A percentile compares a stretch with the other conserved stretches of the same genome.
Conservation (phyloP, 2,329 filamentous ascomycete species). For the Pestalotiopsis sp. region DNA sequence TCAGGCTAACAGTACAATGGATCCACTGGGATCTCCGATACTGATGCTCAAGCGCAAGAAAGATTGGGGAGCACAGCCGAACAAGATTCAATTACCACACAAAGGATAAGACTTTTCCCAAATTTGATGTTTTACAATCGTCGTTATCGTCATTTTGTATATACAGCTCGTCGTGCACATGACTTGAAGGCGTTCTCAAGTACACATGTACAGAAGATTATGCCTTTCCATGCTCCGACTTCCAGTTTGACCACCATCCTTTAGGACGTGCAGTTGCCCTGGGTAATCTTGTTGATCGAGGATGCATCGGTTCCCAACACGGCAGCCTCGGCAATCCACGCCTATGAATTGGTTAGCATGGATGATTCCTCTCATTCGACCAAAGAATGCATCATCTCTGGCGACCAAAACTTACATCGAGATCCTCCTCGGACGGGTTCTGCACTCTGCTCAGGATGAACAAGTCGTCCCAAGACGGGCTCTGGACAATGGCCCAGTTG, state of each 20-base stretch:
- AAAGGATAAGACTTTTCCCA: neutral
- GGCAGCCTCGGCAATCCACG: slow-evolving; percentile 10
- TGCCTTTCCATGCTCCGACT: no score
- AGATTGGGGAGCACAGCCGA: no score
- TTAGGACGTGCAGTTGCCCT: slow-evolving; percentile 9
- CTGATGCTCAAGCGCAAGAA: no score
- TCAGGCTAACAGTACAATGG: neutral
- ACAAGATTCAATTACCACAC: no score
- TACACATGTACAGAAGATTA: neutral
- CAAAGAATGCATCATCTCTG: neutral
- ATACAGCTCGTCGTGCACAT: neutral
- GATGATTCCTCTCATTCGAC: neutral
- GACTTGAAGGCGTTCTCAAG: neutral
- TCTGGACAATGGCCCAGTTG: slow-evolving; percentile 23
- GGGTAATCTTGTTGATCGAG: slow-evolving; percentile 6
- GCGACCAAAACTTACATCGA: slow-evolving; percentile 18
- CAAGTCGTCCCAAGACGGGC: slow-evolving; percentile 18
- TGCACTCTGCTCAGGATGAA: slow-evolving; percentile 23
- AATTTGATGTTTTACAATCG: neutral
- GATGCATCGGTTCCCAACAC: slow-evolving; percentile 3
- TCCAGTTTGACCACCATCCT: no score
- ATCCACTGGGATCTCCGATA: neutral
- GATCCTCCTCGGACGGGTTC: slow-evolving; percentile 16
- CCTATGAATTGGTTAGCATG: neutral
- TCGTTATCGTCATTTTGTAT: neutral